Evolutionary conservation across 306 rosid species (phyloP).

Genomic region (Senna tora): DNA sequence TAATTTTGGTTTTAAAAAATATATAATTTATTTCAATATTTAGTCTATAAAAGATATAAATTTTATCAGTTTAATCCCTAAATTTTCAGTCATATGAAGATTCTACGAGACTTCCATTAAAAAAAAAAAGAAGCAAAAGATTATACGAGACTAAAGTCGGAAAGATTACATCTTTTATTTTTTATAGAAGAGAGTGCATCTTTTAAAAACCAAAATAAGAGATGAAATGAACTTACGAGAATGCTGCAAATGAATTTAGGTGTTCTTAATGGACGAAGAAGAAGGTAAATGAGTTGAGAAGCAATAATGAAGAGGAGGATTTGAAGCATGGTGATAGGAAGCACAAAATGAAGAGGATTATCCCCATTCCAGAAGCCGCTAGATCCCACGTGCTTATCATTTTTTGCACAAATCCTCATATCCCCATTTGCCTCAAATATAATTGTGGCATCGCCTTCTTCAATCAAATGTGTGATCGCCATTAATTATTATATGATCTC

Average conservation of each 20-base stretch:
- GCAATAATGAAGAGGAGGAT: not conserved
- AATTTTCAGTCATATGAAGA: too few species aligned
- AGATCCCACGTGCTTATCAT: conserved; percentile 32
- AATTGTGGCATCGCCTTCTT: not conserved
- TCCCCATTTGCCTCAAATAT: not conserved
- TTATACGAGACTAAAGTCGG: too few species aligned
- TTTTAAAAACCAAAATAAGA: too few species aligned
- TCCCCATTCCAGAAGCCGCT: conserved; percentile 48
- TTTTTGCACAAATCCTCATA: conserved; percentile 12
- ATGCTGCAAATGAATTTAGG: conserved; percentile 51
- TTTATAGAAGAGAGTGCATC: too few species aligned
- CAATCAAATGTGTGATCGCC: not conserved
- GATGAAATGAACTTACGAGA: conserved; percentile 39
- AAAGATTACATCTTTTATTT: too few species aligned
- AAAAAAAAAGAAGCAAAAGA: too few species aligned
- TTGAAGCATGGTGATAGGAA: conserved; percentile 47
- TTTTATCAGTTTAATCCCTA: too few species aligned
- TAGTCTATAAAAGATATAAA: too few species aligned
- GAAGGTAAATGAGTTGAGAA: conserved; percentile 28
- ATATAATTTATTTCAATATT: too few species aligned
- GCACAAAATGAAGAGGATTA: conserved; percentile 44
- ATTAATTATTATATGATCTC: too few species aligned
- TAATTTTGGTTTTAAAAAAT: too few species aligned
- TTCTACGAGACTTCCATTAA: too few species aligned
- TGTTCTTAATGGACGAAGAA: conserved; percentile 55